Evolutionary conservation across 805 yeast genomes (phyloP), one percentile per base, ranked within the genome.

Genomic region (Starmerella riodocensis): DNA sequence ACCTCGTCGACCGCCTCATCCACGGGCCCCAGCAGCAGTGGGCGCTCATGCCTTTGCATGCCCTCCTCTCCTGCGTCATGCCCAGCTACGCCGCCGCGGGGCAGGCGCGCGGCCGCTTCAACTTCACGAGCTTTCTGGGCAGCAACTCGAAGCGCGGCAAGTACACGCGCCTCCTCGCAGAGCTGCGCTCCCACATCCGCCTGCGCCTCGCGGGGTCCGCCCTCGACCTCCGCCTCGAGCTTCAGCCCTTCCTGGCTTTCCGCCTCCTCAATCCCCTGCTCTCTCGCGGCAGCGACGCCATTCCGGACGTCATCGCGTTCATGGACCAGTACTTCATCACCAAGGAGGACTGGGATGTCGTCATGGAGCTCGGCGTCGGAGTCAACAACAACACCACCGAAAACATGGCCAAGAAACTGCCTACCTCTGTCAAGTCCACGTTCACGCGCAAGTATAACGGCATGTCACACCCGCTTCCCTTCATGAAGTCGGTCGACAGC

Each of bases 21-120:
- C 81, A 93, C 54, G 79, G 93, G 32, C 72, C 88, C 29, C 94
- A 86, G 49, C 97, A 88, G 58, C 82, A 81, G 50, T 86, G 97
- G 97, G 74, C 91, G 45, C 66, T 88, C 43, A 70, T 91, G 66
- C 98, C 97, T 6, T 69, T 84, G 52, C 95, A 84, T 60, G 96
- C 85, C 0, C 69, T 84, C 4, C 65, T 80, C 67, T 86, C 96
- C 1, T 72, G 93, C 0, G 83, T 91, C 11, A 63, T 72, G 35
- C 98, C 97, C 1, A 69, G 83, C 0, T 38, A 20, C 18, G 70
- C 67, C 47, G 76, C 84, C 17, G 76, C 82, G 13, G 96, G 95
- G 6, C 70, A 69, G 36, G 59, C 78, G 35, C 60, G 69, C 1
- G 79, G 79, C 8, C 65, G 94, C 48, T 74, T 78, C 39, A 76